Conservation (phyloP, 495 filamentous ascomycete species). For the Podospora australis region DNA sequence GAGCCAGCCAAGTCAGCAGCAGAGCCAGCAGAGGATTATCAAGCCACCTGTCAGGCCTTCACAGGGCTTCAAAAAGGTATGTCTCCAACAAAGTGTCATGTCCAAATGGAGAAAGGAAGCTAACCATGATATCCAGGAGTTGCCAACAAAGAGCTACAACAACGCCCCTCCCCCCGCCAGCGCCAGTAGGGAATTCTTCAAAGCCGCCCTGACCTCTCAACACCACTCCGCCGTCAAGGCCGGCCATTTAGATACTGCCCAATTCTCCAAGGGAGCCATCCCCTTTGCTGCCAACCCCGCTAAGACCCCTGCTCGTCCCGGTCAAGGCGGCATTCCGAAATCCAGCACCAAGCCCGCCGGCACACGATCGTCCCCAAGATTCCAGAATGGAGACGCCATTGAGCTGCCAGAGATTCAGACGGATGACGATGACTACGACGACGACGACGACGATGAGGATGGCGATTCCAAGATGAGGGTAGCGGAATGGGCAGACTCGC, state of each 20-base stretch:
- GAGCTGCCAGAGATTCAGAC: constrained; percentile 84
- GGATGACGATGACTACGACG: constrained; percentile 78
- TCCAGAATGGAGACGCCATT: constrained; percentile 73
- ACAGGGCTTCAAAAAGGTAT: constrained; percentile 66
- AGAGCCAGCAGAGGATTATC: constrained; percentile 41
- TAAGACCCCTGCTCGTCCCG: constrained; percentile 55
- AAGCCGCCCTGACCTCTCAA: constrained; percentile 44
- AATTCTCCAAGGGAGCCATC: constrained; percentile 80
- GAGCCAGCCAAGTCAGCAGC: no score
- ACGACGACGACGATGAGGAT: constrained; percentile 77
- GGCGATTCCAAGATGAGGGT: constrained; percentile 50
- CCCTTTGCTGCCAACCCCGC: constrained; percentile 68
- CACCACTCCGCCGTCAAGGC: constrained; percentile 54
- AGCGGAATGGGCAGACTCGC: constrained; percentile 79
- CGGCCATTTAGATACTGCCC: constrained; percentile 67
- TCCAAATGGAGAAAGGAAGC: background rate
- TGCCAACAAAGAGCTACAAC: constrained; percentile 55
- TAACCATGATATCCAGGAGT: constrained; percentile 43
- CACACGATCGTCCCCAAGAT: constrained; percentile 65
- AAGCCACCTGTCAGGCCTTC: constrained; percentile 83
- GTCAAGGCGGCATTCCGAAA: constrained; percentile 32
- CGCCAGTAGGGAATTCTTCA: constrained; percentile 35
- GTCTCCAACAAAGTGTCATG: constrained; percentile 3
- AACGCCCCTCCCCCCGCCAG: constrained; percentile 48
- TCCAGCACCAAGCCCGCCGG: constrained; percentile 45